Base-by-base conservation (phyloP, 352 stramenopile species). In the Lagenidium sp. region DNA sequence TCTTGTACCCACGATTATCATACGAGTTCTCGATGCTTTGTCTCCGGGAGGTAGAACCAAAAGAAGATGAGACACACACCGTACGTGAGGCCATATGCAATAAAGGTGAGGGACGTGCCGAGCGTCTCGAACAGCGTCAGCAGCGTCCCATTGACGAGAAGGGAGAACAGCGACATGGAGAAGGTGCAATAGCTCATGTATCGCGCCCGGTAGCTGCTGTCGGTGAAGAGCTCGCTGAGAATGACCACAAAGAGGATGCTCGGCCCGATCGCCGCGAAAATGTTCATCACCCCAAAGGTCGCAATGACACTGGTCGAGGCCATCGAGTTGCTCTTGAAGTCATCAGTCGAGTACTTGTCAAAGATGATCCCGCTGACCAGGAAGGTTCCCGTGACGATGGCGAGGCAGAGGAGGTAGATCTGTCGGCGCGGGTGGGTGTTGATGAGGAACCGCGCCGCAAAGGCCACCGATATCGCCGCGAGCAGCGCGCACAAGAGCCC, bases 151-250 rank as follows among this genome's bases (percentile, higher is more conserved):
- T 93, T 93, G 26, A 90, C 67, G 36, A 90, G 60, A 41, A 90
- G 58, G 41, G 81, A 90, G 39, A 90, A 78, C 40, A 88, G 65
- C 40, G 80, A 93, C 80, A 93, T 93, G 30, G 77, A 57, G 52
- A 93, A 93, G 30, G 80, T 93, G 51, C 80, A 93, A 62, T 88
- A 90, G 66, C 80, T 90, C 77, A 90, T 93, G 68, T 86, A 90
- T 18, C 63, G 56, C 21, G 80, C 80, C 16, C 80, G 80, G 48
- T 89, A 85, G 55, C 63, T 84, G 48, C 64, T 82, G 63, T 88
- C 70, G 36, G 81, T 72, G 47, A 93, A 93, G 25, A 93, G 61
- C 48, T 93, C 80, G 32, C 70, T 88, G 20, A 93, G 59, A 51
- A 93, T 90, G 2, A 93, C 73, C 32, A 93, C 68, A 22, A 93